These are phyloP conservation scores for Cystofilobasidium bisporidii DNA, from an alignment of 768 basidiomycete species.

Conservation along the genomic window DNA sequence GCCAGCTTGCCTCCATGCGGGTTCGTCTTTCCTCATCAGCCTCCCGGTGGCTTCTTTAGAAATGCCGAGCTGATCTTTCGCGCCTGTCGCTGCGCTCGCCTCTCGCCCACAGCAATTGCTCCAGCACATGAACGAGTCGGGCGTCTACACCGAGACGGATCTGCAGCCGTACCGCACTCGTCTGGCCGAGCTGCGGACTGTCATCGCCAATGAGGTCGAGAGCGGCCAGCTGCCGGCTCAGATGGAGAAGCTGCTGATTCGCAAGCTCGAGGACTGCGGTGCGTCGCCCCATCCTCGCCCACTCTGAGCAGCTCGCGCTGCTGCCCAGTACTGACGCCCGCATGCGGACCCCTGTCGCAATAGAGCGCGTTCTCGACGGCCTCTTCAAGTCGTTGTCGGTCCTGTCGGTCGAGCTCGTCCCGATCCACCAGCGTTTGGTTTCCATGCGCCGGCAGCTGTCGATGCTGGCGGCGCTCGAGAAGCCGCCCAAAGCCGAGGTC, in stretches of 20 bases:
- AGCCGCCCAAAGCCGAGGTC: constrained; percentile 71
- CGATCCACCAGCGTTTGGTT: constrained; percentile 81
- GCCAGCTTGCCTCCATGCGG: constrained; percentile 89
- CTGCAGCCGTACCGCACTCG: constrained; percentile 78
- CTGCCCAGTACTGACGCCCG: too few species aligned
- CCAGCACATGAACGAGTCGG: constrained; percentile 90
- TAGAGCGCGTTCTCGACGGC: constrained; percentile 65
- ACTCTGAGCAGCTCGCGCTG: neutral
- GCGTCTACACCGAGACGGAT: constrained; percentile 84
- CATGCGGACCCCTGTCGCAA: neutral
- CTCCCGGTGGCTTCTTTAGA: too few species aligned
- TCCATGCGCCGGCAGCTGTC: constrained; percentile 79
- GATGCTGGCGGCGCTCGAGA: constrained; percentile 68
- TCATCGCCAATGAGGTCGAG: constrained; percentile 72
- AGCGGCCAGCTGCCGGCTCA: constrained; percentile 74
- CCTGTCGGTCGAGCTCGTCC: constrained; percentile 78
- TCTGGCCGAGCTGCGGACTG: constrained; percentile 63
- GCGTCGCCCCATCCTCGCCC: constrained; percentile 34
- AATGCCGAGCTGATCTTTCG: too few species aligned
- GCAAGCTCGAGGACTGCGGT: constrained; percentile 89
- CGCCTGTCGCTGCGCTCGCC: too few species aligned
- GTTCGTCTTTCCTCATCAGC: constrained; percentile 50
- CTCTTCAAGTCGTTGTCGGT: constrained; percentile 78
- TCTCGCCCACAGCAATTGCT: constrained; percentile 66
- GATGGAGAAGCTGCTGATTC: constrained; percentile 76